Conservation (phyloP, 148 eudicot species). For the Persicaria maculosa region DNA sequence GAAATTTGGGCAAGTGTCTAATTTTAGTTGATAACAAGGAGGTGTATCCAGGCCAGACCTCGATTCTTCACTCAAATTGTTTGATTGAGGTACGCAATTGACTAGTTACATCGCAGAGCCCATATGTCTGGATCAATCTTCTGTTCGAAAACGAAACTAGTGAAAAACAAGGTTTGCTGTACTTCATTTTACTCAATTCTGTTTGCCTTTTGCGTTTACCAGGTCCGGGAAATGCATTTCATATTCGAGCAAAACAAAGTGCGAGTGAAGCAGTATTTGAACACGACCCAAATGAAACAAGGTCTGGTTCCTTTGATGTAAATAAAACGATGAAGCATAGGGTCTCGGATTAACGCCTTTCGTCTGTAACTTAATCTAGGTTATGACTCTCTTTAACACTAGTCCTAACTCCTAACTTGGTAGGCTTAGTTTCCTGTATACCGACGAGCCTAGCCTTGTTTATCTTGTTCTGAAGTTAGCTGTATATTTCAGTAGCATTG, state of each 20-base stretch:
- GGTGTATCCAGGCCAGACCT: constrained; percentile 34
- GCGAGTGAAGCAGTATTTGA: constrained; percentile 36
- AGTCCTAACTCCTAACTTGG: neutral
- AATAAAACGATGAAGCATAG: neutral
- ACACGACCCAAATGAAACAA: constrained; percentile 10
- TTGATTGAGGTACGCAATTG: constrained; percentile 61
- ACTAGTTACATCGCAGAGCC: neutral
- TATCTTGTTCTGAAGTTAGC: neutral
- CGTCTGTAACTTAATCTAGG: neutral
- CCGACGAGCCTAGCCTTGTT: no score
- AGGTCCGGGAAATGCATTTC: constrained; percentile 59
- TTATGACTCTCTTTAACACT: neutral
- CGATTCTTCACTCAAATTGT: constrained; percentile 46
- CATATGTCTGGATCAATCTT: no score
- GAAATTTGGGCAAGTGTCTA: constrained; percentile 61
- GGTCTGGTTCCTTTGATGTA: neutral
- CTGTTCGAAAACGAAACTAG: neutral
- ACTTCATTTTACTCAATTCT: neutral
- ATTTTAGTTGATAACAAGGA: constrained; percentile 52
- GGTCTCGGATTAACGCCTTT: neutral
- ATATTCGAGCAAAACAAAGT: constrained; percentile 54
- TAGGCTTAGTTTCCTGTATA: neutral
- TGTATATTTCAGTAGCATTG: neutral
- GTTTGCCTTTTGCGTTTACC: constrained; percentile 13
- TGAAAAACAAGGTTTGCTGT: neutral